Base-by-base conservation (phyloP, 192 early-diverging fungal genomes). In the Backusella tarrabulga region DNA sequence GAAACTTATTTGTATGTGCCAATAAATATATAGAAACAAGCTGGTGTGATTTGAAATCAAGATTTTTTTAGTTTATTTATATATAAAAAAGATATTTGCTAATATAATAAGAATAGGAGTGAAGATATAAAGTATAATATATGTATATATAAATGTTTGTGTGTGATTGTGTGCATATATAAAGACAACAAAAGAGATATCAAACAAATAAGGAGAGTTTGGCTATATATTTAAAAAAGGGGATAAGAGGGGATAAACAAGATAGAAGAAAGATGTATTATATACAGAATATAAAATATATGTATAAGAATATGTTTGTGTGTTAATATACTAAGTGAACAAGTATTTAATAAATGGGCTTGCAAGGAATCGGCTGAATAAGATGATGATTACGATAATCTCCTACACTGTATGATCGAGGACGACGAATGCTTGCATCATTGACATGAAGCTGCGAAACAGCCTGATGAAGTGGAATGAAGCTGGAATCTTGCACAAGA, bases 391-490 rank as follows among this genome's bases (percentile, higher is more conserved):
- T 74, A 8, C 72, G 46, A 35, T 54, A 34, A 21, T 75, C 66
- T 14, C 66, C 74, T 26, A 75, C 74, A 12, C 74, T 75, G 40
- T 68, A 75, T 6, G 74, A 75, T 46, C 74, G 46, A 8, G 74
- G 74, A 32, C 74, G 56, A 21, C 29, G 17, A 36, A 23, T 9
- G 14, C 41, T n/a, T 7, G 32, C 26, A 17, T 75, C 74, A 17
- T 60, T 67, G 21, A 75, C 74, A 17, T 75, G 74, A 29, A 68
- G 66, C 9, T 75, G 74, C 3, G 74, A 44, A 19, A 75, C 66
- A 67, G 74, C 74, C 17, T 75, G 74, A 44, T 75, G 74, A 26
- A 75, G 66, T 42, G 74, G 74, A 68, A 75, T 75, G 34, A 75
- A 75, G 5, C 74, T 75, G 21, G 74, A 75, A 44, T 75, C 74